A percentile compares a stretch with the other conserved stretches of the same genome.
These are phyloP conservation scores for Phoma sp. DNA, from an alignment of 2,329 filamentous ascomycete genomes.

Conservation along the genomic window DNA sequence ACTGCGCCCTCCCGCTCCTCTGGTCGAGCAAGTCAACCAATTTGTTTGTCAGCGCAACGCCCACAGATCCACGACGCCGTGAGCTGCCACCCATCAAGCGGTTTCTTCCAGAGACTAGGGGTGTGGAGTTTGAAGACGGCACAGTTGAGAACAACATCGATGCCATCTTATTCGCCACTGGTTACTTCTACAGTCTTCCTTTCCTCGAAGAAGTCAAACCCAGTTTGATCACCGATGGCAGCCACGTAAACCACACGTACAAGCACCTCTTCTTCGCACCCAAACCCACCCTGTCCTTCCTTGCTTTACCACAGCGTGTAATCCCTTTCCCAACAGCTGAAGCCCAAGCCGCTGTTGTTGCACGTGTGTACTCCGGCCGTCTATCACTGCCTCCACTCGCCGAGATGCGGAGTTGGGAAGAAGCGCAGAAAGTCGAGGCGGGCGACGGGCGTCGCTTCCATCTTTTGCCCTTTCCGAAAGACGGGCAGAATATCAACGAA, in stretches of 20 bases:
- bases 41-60: slow-evolving; percentile 23
- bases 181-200: slow-evolving; percentile 84
- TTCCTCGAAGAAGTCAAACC: slow-evolving; percentile 66
- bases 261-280: slow-evolving; percentile 78
- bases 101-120: slow-evolving; percentile 63
- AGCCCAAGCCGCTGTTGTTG: slow-evolving; percentile 76
- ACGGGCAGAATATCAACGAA: slow-evolving; percentile 73
- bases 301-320: slow-evolving; percentile 77
- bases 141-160: slow-evolving; percentile 72
- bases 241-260: slow-evolving; percentile 73
- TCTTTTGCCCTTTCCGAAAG: slow-evolving; percentile 63
- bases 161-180: slow-evolving; percentile 83
- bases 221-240: slow-evolving; percentile 70
- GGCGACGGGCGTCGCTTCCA: slow-evolving; percentile 61
- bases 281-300: slow-evolving; percentile 79
- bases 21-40: slow-evolving; percentile 31
- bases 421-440: slow-evolving; percentile 45
- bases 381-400: slow-evolving; percentile 66
- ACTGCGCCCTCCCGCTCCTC: slow-evolving; percentile 67
- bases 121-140: slow-evolving; percentile 71
- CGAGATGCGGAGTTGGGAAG: slow-evolving; percentile 75
- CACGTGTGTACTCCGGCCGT: slow-evolving; percentile 76
- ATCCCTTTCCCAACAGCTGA: slow-evolving; percentile 87
- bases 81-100: slow-evolving; percentile 61
- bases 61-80: slow-evolving; percentile 58